Percentiles rank a stretch among this genome's conserved stretches.
Conservation (phyloP, 257 asterid genomes). For the Perilla frutescens region DNA sequence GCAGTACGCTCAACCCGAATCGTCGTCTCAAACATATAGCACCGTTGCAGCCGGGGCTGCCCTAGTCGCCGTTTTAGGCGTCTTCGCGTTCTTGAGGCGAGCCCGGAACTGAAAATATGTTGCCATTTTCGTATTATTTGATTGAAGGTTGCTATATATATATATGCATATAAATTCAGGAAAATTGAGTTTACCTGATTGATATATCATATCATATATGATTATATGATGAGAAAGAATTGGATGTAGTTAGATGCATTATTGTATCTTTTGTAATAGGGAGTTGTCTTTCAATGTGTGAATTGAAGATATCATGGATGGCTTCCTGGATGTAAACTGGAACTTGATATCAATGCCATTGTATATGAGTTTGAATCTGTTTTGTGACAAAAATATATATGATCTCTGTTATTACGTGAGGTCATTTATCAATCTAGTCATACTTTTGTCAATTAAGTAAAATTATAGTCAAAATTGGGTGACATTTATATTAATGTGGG, state of each 20-base stretch:
- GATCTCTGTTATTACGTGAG: no score
- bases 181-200: constrained; percentile 24
- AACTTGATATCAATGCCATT: constrained; percentile 8
- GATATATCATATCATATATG: not conserved
- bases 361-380: not conserved
- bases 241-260: constrained; percentile 34
- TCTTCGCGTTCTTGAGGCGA: constrained; percentile 71
- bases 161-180: constrained; percentile 2
- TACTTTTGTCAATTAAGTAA: no score
- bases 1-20: constrained; percentile 61
- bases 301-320: not conserved
- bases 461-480: no score
- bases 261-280: constrained; percentile 7
- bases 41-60: constrained; percentile 95
- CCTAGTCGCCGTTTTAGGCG: constrained; percentile 76
- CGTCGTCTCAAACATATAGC: constrained; percentile 78
- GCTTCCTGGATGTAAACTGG: constrained; percentile 15
- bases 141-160: not conserved
- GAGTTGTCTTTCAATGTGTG: not conserved
- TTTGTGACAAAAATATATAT: not conserved
- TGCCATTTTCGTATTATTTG: no score
- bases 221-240: not conserved
- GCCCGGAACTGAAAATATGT: constrained; percentile 40
- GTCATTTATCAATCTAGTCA: no score
- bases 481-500: no score